A percentile compares a stretch with the other conserved stretches of the same genome.
These are phyloP conservation scores for Aureobasidium namibiae DNA, from an alignment of 2,329 filamentous ascomycete genomes.

Conservation along the genomic window DNA sequence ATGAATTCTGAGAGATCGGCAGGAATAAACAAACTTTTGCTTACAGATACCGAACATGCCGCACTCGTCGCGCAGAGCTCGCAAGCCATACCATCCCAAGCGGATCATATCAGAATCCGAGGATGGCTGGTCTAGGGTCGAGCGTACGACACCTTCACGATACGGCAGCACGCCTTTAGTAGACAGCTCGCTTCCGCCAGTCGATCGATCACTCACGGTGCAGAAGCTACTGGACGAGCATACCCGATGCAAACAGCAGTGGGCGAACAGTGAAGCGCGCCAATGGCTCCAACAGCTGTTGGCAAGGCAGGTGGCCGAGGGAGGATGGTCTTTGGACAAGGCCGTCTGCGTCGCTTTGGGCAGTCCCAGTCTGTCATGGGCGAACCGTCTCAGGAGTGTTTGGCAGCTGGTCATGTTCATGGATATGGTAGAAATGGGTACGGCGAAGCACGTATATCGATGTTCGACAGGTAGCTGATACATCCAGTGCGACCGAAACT, in stretches of 20 bases:
- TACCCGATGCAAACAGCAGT: constrained; percentile 3
- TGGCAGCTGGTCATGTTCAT: constrained; percentile 26
- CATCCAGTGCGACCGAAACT: constrained; percentile 5
- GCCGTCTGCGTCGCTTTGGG: constrained; percentile 25
- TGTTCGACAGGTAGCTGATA: background rate
- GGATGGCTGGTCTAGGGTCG: constrained; percentile 13
- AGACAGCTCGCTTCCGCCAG: background rate
- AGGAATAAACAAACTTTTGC: background rate
- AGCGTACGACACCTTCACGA: background rate
- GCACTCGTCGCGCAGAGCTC: constrained; percentile 11
- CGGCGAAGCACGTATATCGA: background rate
- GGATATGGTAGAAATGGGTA: constrained; percentile 19
- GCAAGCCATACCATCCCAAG: constrained; percentile 2
- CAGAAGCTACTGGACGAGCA: constrained; percentile 12
- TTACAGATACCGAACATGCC: constrained; percentile 13
- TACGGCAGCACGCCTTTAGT: background rate
- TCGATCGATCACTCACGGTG: constrained; percentile 10
- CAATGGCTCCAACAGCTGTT: constrained; percentile 3
- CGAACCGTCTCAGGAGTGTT: constrained; percentile 23
- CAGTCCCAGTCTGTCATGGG: constrained; percentile 23
- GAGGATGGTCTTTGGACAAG: constrained; percentile 19
- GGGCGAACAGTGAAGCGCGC: background rate
- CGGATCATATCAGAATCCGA: background rate
- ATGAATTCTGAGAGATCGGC: background rate
- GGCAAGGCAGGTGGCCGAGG: constrained; percentile 13